Percentiles rank a stretch among this genome's conserved stretches.
Evolutionary conservation across 1,139 yeast genomes (phyloP).

Genomic region (Geotrichum reessii): DNA sequence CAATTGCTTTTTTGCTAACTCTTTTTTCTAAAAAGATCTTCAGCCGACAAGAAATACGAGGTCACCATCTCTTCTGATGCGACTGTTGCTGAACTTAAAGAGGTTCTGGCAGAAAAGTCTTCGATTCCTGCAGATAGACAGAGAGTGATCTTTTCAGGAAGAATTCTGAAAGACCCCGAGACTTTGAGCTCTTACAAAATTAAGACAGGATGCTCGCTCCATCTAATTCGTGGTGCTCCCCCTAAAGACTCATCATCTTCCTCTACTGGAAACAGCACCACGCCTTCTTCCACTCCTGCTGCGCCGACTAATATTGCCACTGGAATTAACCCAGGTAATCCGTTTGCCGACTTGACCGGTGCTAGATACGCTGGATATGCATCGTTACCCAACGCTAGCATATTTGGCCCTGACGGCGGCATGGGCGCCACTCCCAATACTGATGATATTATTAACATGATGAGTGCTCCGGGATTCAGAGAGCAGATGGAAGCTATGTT

Average conservation of each 20-base stretch:
- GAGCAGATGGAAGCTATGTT: constrained; percentile 78
- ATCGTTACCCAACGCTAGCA: constrained; percentile 77
- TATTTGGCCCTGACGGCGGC: constrained; percentile 97
- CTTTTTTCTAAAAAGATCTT: constrained; percentile 33
- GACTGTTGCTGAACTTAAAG: constrained; percentile 66
- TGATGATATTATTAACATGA: constrained; percentile 64
- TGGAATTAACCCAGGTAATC: constrained; percentile 85
- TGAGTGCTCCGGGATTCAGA: constrained; percentile 75
- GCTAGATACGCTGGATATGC: constrained; percentile 93
- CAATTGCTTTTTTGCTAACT: not conserved
- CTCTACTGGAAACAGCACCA: constrained; percentile 24
- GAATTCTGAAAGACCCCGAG: constrained; percentile 81
- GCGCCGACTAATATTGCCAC: constrained; percentile 77
- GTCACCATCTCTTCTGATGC: constrained; percentile 49
- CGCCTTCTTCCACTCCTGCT: constrained; percentile 24
- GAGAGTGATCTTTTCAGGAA: constrained; percentile 87
- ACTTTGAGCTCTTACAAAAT: constrained; percentile 71
- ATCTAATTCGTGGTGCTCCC: constrained; percentile 66
- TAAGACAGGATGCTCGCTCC: constrained; percentile 81
- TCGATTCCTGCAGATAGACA: constrained; percentile 71
- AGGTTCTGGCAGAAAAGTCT: constrained; percentile 51
- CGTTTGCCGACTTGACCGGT: constrained; percentile 85
- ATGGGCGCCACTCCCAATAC: constrained; percentile 66
- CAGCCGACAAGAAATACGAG: constrained; percentile 77
- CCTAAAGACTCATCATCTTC: constrained; percentile 26